Evolutionary conservation across 805 yeast species (phyloP), one percentile per base, ranked within the genome.

Genomic region (Yamadazyma sp.): DNA sequence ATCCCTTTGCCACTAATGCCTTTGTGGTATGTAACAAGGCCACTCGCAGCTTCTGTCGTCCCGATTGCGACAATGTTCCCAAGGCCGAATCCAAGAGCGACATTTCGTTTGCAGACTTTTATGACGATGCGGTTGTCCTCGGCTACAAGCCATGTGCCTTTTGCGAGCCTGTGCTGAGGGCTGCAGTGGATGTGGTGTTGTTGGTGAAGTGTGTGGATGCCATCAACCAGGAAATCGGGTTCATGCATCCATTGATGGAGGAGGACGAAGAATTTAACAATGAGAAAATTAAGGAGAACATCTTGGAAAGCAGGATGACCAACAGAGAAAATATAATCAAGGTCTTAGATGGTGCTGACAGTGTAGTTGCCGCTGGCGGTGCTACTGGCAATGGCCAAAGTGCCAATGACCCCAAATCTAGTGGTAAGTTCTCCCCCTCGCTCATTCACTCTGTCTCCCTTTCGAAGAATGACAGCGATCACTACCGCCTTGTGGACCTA

Each of bases 391-490:
- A n/a, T n/a, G n/a, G n/a, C n/a, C n/a, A n/a, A n/a, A n/a, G n/a
- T n/a, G n/a, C n/a, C n/a, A n/a, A n/a, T n/a, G n/a, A n/a, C n/a
- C n/a, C n/a, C n/a, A n/a, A n/a, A n/a, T n/a, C n/a, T n/a, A n/a
- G n/a, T n/a, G n/a, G n/a, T n/a, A n/a, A n/a, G n/a, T n/a, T n/a
- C n/a, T n/a, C n/a, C n/a, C n/a, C n/a, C n/a, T n/a, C n/a, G n/a
- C 25, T 31, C 8, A 26, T 35, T 14, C 41, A 42, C 16, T 26
- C 35, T 2, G 40, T 53, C 3, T 48, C 60, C 6, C 54, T 75
- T 19, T 67, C 80, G 15, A 76, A 78, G 50, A 78, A 78, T 55
- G 86, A 82, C 54, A 67, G 77, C 31, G 88, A 82, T 50, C 90
- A 84, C 53, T 70, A 77, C 49, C 71, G 80, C 42, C 70, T 82